Base-by-base conservation (phyloP, 495 filamentous ascomycete genomes). In the Cercophora sp. region DNA sequence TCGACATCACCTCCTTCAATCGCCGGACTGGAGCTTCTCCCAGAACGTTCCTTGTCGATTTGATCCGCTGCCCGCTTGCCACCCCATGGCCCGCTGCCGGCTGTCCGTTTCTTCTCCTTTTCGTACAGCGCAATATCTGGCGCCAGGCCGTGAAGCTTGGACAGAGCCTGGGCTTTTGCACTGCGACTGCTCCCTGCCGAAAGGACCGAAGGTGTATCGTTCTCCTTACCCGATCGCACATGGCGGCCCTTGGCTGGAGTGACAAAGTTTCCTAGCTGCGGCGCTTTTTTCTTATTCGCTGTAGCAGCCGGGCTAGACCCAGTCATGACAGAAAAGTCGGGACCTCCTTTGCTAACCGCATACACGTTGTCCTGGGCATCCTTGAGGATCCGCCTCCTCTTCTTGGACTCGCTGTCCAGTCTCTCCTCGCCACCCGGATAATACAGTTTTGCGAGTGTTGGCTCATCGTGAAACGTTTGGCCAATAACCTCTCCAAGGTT, bases 401-500 rank as follows among this genome's bases (percentile, higher is more conserved):
- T 69, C 54, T 65, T 70, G 11, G 70, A 61, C 3, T 57, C 41
- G 8, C 51, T 51, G n/a, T 49, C 54, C 24, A 66, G 54, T 6
- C 48, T 55, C 27, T 70, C 64, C 11, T 69, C 61, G 4, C 55
- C 65, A 4, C 71, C 71, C 4, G 75, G 71, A 24, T 70, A 78
- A 54, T 65, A 75, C 35, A 63, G 25, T 4, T 50, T 57, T 27
- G 58, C 60, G 0, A 78, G 58, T 29, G 46, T 64, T 10, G 54
- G 53, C 61, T 74, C 66, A 18, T 77, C 58, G 68, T 74, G 48
- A 25, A 63, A 79, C 0, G 89, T 97, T 66, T 95, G 86, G 27
- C 93, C 93, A 52, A 93, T 86, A 53, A 97, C 80, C 64, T 97
- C 93, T 25, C 89, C 86, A 16, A 99, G 76, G 62, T 99, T 96